These are phyloP conservation scores for Melastoma malabathricum DNA, from an alignment of 345 rosid species.

Conservation along the genomic window DNA sequence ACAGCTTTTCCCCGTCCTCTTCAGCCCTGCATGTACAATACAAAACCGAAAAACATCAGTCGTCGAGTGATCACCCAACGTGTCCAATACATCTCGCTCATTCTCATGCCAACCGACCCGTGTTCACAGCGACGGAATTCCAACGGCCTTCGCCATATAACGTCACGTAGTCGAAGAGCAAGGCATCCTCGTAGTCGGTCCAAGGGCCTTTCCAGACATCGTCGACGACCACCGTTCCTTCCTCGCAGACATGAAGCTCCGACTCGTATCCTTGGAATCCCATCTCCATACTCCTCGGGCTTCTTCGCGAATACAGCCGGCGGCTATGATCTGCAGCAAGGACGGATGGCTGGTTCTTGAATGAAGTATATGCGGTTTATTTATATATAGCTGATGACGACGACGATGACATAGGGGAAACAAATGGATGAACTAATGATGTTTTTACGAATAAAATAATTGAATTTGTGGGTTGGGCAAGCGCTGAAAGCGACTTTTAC, in stretches of 20 bases:
- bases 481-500: no score
- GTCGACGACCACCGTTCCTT: not conserved
- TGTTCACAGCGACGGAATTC: conserved; percentile 61
- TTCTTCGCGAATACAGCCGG: no score
- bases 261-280: not conserved
- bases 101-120: conserved; percentile 8
- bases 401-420: no score
- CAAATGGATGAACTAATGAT: no score
- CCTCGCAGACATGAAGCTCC: not conserved
- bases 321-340: no score
- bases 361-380: no score
- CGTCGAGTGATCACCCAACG: not conserved
- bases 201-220: conserved; percentile 78
- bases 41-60: not conserved
- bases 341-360: no score
- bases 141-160: conserved; percentile 86
- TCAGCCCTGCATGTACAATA: conserved; percentile 40
- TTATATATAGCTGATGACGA: no score
- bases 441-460: no score
- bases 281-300: no score
- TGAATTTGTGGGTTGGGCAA: no score
- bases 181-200: conserved; percentile 79
- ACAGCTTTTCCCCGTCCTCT: conserved; percentile 89
- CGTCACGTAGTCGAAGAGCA: conserved; percentile 45
- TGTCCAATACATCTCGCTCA: not conserved